Evolutionary conservation across 805 yeast genomes (phyloP).

Genomic region (Danielia oregonensis): DNA sequence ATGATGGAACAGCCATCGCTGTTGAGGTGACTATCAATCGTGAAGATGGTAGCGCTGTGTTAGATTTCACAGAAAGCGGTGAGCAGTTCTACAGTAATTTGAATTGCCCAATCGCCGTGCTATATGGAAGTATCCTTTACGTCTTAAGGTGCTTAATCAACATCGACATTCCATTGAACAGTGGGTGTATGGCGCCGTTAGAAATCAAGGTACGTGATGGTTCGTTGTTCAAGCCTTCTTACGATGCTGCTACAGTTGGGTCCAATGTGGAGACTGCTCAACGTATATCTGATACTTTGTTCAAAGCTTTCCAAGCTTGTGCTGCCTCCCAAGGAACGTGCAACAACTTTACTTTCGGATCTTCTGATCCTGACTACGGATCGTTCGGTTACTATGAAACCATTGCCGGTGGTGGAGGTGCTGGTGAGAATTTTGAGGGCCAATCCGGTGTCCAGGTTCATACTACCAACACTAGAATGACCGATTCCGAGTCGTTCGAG

Average conservation of each 20-base stretch:
- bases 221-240: slow-evolving; percentile 58
- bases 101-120: slow-evolving; percentile 87
- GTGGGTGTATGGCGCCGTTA: slow-evolving; percentile 82
- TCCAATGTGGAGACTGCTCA: slow-evolving; percentile 94
- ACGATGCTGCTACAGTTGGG: slow-evolving; percentile 81
- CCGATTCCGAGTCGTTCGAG: slow-evolving; percentile 87
- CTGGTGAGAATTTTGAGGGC: slow-evolving; percentile 83
- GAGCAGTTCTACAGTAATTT: slow-evolving; percentile 80
- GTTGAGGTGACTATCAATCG: slow-evolving; percentile 46
- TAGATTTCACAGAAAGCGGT: slow-evolving; percentile 82
- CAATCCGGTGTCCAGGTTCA: slow-evolving; percentile 89
- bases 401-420: slow-evolving; percentile 95
- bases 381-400: slow-evolving; percentile 87
- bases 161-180: slow-evolving; percentile 85
- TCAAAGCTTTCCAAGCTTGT: slow-evolving; percentile 79
- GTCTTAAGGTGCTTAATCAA: slow-evolving; percentile 78
- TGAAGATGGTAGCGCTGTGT: slow-evolving; percentile 55
- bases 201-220: slow-evolving; percentile 43
- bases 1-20: slow-evolving; percentile 70
- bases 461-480: slow-evolving; percentile 90
- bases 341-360: slow-evolving; percentile 88
- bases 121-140: slow-evolving; percentile 81
- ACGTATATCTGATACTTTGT: slow-evolving; percentile 80
- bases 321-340: slow-evolving; percentile 96
- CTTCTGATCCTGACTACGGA: slow-evolving; percentile 48